These are phyloP conservation scores for Solanum hybrid DNA, from an alignment of 305 asterid genomes.

Conservation along the genomic window DNA sequence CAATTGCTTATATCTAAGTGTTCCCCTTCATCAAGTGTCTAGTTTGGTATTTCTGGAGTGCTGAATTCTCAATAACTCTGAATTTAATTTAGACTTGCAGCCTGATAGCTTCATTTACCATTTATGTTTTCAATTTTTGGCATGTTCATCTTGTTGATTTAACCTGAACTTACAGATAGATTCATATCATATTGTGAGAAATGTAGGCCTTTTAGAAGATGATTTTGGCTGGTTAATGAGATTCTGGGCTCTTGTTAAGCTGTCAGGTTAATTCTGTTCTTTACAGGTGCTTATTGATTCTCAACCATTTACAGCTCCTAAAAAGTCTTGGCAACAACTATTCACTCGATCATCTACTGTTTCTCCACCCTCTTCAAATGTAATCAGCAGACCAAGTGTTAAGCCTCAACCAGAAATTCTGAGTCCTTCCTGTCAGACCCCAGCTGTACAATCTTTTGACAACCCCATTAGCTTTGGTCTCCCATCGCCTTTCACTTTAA, in stretches of 20 bases:
- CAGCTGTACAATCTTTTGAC: slow-evolving; percentile 46
- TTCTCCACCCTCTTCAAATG: slow-evolving; percentile 51
- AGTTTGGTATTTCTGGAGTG: slow-evolving; percentile 1
- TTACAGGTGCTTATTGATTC: slow-evolving; percentile 66
- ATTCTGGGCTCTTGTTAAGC: not conserved
- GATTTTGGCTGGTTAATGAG: not conserved
- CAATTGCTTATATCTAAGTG: not conserved
- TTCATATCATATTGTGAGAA: not conserved
- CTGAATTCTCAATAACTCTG: not conserved
- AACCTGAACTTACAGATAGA: not conserved
- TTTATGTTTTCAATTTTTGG: not conserved
- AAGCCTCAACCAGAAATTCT: slow-evolving; percentile 49
- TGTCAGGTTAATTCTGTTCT: slow-evolving; percentile 13
- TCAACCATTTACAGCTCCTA: slow-evolving; percentile 57
- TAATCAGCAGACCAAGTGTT: slow-evolving; percentile 60
- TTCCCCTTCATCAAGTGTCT: not conserved
- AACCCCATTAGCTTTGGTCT: slow-evolving; percentile 58
- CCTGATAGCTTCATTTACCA: not conserved
- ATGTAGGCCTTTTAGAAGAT: not conserved
- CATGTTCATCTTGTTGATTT: not conserved
- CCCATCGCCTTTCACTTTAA: slow-evolving; percentile 46
- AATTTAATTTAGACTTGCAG: not conserved
- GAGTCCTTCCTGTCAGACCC: slow-evolving; percentile 40
- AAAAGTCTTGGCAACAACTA: slow-evolving; percentile 93
- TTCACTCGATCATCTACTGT: slow-evolving; percentile 66